These are phyloP conservation scores for Phoenix roebelenii DNA, from an alignment of 176 grass and related monocot species.

Conservation along the genomic window DNA sequence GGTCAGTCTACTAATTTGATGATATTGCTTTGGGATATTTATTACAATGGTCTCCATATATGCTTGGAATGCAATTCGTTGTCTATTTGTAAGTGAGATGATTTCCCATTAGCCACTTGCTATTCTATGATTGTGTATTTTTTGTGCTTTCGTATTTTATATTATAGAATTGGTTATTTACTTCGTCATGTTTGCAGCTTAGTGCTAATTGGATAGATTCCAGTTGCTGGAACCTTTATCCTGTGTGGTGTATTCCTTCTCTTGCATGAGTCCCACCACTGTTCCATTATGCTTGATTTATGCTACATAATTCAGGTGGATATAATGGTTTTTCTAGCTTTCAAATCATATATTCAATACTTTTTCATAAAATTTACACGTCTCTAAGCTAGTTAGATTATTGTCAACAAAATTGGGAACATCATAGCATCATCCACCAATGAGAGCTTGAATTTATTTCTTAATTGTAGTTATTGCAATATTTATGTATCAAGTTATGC, in stretches of 20 bases:
- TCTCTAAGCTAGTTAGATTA: no score
- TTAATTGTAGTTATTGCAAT: no score
- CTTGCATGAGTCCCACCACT: conserved; percentile 27
- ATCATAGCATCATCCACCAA: background rate
- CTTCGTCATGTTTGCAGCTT: conserved; percentile 14
- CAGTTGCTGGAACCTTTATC: conserved; percentile 37
- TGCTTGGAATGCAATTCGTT: conserved; percentile 30
- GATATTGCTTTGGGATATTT: background rate
- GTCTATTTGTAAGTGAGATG: conserved; percentile 41
- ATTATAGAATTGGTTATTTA: no score
- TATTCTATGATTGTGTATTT: no score
- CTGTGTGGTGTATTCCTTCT: conserved; percentile 53
- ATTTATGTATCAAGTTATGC: no score
- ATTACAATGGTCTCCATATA: conserved; percentile 43
- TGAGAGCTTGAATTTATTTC: background rate
- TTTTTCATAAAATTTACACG: no score
- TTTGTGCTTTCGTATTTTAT: no score
- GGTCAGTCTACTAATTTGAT: background rate
- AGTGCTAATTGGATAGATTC: conserved; percentile 54
- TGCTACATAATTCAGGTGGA: background rate
- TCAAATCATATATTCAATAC: no score
- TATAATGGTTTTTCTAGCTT: no score
- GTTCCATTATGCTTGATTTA: background rate
- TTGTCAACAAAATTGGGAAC: background rate
- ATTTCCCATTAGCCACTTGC: background rate